A percentile compares a stretch with the other conserved stretches of the same genome.
Conservation (phyloP, 176 grass and related monocot genomes). For the Saccharum officinarum region DNA sequence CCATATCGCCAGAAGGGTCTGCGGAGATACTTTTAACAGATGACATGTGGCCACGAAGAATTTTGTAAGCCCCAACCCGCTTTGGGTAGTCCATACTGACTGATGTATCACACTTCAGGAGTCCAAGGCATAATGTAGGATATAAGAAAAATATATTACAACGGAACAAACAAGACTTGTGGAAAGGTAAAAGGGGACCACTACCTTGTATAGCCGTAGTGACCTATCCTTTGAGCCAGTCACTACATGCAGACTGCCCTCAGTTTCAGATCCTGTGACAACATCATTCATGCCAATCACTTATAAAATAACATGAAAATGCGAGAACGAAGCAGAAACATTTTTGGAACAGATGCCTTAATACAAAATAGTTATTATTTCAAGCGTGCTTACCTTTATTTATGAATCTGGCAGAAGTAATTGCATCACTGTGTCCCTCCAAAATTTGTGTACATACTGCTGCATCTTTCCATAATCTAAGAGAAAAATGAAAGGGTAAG, state of each 20-base stretch:
- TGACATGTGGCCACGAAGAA: constrained; percentile 68
- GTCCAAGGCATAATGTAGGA: constrained; percentile 36
- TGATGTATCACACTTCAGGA: constrained; percentile 55
- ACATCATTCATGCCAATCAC: constrained; percentile 33
- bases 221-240: constrained; percentile 92
- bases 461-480: constrained; percentile 82
- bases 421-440: constrained; percentile 67
- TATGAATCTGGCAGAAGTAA: constrained; percentile 76
- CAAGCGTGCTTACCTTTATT: constrained; percentile 47
- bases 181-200: neutral
- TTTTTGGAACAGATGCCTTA: neutral
- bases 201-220: constrained; percentile 84
- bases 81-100: constrained; percentile 49
- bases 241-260: constrained; percentile 60
- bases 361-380: constrained; percentile 4
- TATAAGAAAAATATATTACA: neutral
- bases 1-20: constrained; percentile 70
- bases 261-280: constrained; percentile 53
- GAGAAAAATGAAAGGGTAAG: constrained; percentile 28
- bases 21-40: constrained; percentile 80
- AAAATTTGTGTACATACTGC: constrained; percentile 72
- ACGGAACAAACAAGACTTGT: neutral
- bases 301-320: neutral
- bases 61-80: constrained; percentile 71
- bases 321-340: constrained; percentile 6